Conservation (phyloP, 208 protist genomes). For the Willaertia magna region DNA sequence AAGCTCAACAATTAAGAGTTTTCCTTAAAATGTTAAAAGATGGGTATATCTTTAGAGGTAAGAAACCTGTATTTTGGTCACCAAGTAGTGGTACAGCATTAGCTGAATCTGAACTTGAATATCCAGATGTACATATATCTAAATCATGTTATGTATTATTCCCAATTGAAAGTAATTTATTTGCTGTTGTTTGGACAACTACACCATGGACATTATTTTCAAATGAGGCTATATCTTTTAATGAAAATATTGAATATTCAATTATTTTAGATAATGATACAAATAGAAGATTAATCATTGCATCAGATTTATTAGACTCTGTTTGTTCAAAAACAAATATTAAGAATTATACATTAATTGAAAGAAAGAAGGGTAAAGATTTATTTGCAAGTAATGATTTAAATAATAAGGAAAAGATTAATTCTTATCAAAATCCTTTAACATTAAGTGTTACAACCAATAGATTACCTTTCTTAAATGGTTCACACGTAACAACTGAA, state of each 20-base stretch:
- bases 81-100: slow-evolving; percentile 38
- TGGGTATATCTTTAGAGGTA: slow-evolving; percentile 41
- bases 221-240: slow-evolving; percentile 48
- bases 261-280: slow-evolving; percentile 12
- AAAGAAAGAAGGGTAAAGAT: not conserved
- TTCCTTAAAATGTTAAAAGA: slow-evolving; percentile 22
- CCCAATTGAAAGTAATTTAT: slow-evolving; percentile 11
- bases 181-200: slow-evolving; percentile 54
- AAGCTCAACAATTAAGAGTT: slow-evolving; percentile 37
- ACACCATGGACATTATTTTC: slow-evolving; percentile 64
- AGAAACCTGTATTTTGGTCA: slow-evolving; percentile 60
- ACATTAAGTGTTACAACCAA: not conserved
- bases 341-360: not conserved
- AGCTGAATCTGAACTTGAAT: slow-evolving; percentile 63
- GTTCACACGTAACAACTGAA: slow-evolving; percentile 47
- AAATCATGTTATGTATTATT: slow-evolving; percentile 37
- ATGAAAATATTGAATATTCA: slow-evolving; percentile 36
- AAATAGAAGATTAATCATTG: not conserved
- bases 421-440: not conserved
- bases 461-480: slow-evolving; percentile 17
- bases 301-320: not conserved
- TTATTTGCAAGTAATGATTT: not conserved
- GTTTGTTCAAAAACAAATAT: not conserved
- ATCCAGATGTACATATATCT: slow-evolving; percentile 40
- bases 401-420: not conserved